Evolutionary conservation across 2,329 filamentous ascomycete genomes (phyloP).

Genomic region (Cytospora chrysosperma): DNA sequence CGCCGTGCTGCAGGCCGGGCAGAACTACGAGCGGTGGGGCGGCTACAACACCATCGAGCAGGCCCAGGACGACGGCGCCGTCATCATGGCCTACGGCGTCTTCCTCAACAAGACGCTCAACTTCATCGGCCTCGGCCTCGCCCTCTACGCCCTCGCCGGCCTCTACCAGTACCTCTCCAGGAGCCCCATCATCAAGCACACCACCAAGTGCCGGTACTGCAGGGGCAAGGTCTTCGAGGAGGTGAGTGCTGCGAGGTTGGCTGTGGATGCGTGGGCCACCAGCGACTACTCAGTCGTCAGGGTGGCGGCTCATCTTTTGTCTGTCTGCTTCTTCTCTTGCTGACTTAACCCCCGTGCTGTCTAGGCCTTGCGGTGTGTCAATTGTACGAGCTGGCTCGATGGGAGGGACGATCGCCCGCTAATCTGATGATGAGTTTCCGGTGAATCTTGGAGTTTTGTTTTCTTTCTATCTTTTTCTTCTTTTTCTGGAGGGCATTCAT

Average conservation of each 20-base stretch:
- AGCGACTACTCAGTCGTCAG: no score
- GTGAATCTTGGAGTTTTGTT: neutral
- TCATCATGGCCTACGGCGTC: constrained; percentile 61
- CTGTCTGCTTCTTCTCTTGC: no score
- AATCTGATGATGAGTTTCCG: neutral
- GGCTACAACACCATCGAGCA: constrained; percentile 71
- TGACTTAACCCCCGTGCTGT: neutral
- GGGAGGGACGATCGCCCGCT: constrained; percentile 41
- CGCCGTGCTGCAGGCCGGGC: constrained; percentile 59
- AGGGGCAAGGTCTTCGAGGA: constrained; percentile 62
- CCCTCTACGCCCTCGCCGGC: constrained; percentile 63
- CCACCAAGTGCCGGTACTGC: constrained; percentile 68
- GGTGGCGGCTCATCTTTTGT: no score
- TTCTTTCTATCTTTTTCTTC: neutral
- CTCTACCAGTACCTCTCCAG: constrained; percentile 60
- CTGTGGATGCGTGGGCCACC: neutral
- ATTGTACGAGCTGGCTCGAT: constrained; percentile 53
- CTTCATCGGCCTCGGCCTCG: constrained; percentile 64
- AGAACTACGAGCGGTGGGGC: constrained; percentile 45
- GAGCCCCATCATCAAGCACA: constrained; percentile 70
- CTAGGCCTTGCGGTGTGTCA: constrained; percentile 46
- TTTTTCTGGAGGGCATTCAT: neutral
- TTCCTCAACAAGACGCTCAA: constrained; percentile 66
- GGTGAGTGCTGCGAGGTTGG: constrained; percentile 40
- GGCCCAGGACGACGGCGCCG: constrained; percentile 68